Evolutionary conservation across 2,329 filamentous ascomycete genomes (phyloP), one percentile per base, ranked within the genome.

Genomic region (Aspergillus jensenii): DNA sequence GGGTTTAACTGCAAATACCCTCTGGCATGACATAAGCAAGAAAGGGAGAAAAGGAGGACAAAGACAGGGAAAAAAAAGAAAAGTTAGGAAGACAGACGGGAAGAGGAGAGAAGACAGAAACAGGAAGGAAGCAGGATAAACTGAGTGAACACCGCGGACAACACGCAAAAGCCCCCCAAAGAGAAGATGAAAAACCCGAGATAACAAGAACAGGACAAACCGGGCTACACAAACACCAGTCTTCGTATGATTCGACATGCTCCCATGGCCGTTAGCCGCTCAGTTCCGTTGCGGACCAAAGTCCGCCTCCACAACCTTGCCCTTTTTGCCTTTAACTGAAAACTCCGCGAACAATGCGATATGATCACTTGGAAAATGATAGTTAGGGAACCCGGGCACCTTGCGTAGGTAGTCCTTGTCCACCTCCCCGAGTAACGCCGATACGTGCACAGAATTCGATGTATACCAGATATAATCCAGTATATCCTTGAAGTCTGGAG

Each of bases 381-480:
- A 93, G 74, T 95, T 93, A 19, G 93, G 93, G 77, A 96, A 96
- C 0, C 92, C 92, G 3, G 93, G 92, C 25, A 97, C 91, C 52
- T 88, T 85, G 74, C 90, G 89, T 58, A 96, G 85, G 72, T 96
- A 95, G 27, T 90, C 85, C 62, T 87, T 85, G 72, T 97, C 93
- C 2, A 96, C 90, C 44, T 93, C 90, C 31, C 93, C 93, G 4
- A 97, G 86, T 53, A 97, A 77, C 53, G 89, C 89, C 17, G 91
- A 88, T 23, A 96, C 90, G 71, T 95, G 90, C 45, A 97, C 81
- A 21, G 89, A 87, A 74, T 95, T 96, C 58, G 91, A 93, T 56
- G 92, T 93, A 77, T 96, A 99, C 92, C 93, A 98, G 68, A 99
- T 91, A 76, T 98, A 97, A 74, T 99, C 95, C 65, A 99, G 90